phyloP scores from a whole-genome alignment of 352 stramenopile species.

The Phytopythium vexans region DNA sequence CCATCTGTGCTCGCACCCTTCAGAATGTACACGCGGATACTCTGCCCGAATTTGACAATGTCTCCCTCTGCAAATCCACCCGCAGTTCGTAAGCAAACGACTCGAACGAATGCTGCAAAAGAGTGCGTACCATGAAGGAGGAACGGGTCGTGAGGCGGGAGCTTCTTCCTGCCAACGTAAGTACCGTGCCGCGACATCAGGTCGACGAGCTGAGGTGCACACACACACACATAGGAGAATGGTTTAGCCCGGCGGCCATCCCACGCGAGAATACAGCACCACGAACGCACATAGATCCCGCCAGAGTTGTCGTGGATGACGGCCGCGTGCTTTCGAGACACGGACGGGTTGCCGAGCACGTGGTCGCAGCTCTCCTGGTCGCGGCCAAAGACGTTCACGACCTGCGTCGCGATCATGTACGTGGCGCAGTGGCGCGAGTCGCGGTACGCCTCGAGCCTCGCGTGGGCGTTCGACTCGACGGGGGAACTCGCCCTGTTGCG shows the following conservation, averaged over 20 bases:
- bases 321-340: conserved; percentile 85
- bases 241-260: not conserved
- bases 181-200: conserved; percentile 88
- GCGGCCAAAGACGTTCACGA: conserved; percentile 80
- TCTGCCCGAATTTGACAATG: conserved; percentile 85
- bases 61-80: conserved; percentile 56
- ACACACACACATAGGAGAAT: conserved; percentile 3
- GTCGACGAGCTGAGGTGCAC: conserved; percentile 65
- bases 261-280: too few species aligned
- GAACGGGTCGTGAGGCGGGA: conserved; percentile 81
- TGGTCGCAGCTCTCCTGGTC: conserved; percentile 86
- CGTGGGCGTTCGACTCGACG: conserved; percentile 62
- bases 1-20: conserved; percentile 66
- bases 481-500: conserved; percentile 56
- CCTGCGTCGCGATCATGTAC: conserved; percentile 83
- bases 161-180: conserved; percentile 80
- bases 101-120: not conserved
- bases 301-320: conserved; percentile 79
- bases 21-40: conserved; percentile 80
- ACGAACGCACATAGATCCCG: conserved; percentile 70
- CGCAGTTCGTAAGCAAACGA: not conserved
- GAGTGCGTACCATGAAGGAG: conserved; percentile 56
- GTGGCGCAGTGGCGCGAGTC: conserved; percentile 78
- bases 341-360: conserved; percentile 82
- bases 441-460: conserved; percentile 68